These are phyloP conservation scores for Chrysosporium keratinophilum DNA, from an alignment of 2,329 filamentous ascomycete species.

Conservation along the genomic window DNA sequence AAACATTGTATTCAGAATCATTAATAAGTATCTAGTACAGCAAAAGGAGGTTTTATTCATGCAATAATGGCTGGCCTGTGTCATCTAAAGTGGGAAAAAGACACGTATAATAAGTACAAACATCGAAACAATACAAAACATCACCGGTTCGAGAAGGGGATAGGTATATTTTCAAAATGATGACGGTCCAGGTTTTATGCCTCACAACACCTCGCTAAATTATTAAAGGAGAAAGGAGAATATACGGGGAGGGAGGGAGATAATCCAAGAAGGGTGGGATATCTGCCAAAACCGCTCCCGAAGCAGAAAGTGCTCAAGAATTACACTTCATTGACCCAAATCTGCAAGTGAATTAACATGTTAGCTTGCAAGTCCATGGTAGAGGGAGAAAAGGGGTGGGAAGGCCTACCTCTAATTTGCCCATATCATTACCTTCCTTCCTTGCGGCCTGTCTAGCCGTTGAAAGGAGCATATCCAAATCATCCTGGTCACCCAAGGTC, in stretches of 20 bases:
- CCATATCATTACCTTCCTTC: conserved; percentile 68
- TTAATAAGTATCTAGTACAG: too few species aligned
- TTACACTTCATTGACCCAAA: conserved; percentile 11
- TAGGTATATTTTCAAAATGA: conserved; percentile 1
- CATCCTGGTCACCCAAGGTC: conserved; percentile 92
- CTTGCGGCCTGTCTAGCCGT: conserved; percentile 57
- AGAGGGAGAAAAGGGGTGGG: not conserved
- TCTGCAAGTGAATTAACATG: conserved; percentile 1
- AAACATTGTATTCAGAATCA: too few species aligned
- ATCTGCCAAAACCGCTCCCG: not conserved
- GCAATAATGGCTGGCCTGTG: conserved; percentile 1
- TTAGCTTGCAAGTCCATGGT: not conserved
- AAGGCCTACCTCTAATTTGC: conserved; percentile 81
- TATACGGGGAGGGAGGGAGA: not conserved
- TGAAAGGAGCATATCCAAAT: conserved; percentile 77
- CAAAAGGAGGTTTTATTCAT: conserved; percentile 1
- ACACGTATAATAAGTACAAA: conserved; percentile 7
- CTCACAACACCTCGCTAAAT: conserved; percentile 11
- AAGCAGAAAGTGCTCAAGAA: not conserved
- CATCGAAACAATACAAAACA: conserved; percentile 4
- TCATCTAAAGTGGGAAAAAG: not conserved
- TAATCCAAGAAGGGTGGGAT: not conserved
- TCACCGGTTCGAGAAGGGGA: not conserved
- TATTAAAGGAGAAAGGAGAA: not conserved
- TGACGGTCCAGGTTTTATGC: not conserved